Conservation (phyloP, 768 basidiomycete genomes). For the Amanita subjunquillea region DNA sequence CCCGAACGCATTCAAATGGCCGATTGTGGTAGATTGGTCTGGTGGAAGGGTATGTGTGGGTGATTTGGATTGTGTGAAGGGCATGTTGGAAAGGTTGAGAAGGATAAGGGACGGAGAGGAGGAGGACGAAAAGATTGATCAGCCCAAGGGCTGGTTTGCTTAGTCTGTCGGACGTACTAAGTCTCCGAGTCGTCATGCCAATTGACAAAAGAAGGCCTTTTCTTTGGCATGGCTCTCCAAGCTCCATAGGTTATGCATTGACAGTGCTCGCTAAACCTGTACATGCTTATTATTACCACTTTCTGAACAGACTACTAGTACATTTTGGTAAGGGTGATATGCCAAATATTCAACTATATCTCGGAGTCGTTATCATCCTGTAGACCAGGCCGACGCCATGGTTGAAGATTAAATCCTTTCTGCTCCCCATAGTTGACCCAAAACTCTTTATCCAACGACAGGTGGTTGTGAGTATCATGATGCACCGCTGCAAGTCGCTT, state of each 20-base stretch:
- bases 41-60: slow-evolving; percentile 57
- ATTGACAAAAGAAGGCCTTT: no score
- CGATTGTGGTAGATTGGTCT: slow-evolving; percentile 72
- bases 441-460: background rate
- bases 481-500: background rate
- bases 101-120: slow-evolving; percentile 58
- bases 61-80: slow-evolving; percentile 57
- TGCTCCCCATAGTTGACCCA: background rate
- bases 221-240: no score
- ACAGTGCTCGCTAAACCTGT: no score
- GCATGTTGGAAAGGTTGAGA: slow-evolving; percentile 54
- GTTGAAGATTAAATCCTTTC: background rate
- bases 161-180: slow-evolving; percentile 9
- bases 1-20: slow-evolving; percentile 63
- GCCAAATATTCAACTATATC: no score
- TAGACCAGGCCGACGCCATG: no score
- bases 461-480: background rate
- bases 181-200: no score
- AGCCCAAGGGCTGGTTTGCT: slow-evolving; percentile 48
- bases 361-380: no score
- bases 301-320: no score
- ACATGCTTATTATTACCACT: no score
- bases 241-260: no score
- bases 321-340: no score
- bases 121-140: slow-evolving; percentile 28